Base-by-base conservation (phyloP, 441 rosid species). In the Arabidopsis hybrid region DNA sequence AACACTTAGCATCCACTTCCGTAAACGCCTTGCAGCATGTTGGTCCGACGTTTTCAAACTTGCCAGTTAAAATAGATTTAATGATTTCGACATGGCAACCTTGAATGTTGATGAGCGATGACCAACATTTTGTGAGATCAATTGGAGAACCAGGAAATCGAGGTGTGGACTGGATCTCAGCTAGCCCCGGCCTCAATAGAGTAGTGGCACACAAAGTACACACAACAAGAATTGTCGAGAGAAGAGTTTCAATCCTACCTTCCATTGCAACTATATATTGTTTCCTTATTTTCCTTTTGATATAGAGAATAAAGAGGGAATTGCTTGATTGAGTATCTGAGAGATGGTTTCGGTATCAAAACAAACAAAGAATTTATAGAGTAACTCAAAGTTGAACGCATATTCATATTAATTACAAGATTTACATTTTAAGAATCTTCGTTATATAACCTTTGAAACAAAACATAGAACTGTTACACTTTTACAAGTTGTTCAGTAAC, bases 1-100 rank as follows among this genome's bases (percentile, higher is more conserved):
- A 49, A 65, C 69, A 49, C 39, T 49, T 65, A n/a, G n/a, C 50
- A 52, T 52, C 71, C 40, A 67, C 31, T 34, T 18, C 51, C 4
- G 29, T 26, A 3, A 26, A 26, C 0, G 29, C 29, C 29, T 26
- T 26, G 29, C 29, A 26, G 29, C 29, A 67, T 29, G 47, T 14
- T 0, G 42, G 31, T 53, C 16, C 40, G n/a, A 67, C 7, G 2
- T 53, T 67, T 13, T 38, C 52, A 26, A 53, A 53, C 31, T 40
- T 40, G 17, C 72, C 52, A 0, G 11, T 67, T 6, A 42, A 5
- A 39, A 4, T 36, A 31, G 17, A 50, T 36, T 36, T 65, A 14
- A 16, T 12, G 13, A 65, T 50, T 65, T 65, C n/a, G 8, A n/a
- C 55, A 8, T 39, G 40, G 17, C 62, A 53, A 29, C 52, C 62